Evolutionary conservation across 2,329 filamentous ascomycete species (phyloP).

Genomic region (Fusarium miscanthi): DNA sequence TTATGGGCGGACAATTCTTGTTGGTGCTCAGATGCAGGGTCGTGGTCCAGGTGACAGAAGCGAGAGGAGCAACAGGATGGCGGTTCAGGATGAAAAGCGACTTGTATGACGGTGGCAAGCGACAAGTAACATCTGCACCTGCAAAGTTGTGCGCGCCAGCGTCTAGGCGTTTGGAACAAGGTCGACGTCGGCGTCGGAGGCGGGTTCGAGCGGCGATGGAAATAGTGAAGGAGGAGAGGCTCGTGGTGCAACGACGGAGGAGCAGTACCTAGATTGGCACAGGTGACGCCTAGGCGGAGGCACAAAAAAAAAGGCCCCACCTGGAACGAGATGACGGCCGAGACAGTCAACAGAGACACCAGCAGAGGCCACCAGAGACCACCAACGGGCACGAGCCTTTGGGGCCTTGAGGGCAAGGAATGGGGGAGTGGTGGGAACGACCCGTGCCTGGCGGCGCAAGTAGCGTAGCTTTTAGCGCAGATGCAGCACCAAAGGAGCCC

Average conservation of each 20-base stretch:
- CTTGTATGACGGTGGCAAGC: slow-evolving; percentile 44
- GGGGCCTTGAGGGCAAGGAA: slow-evolving; percentile 39
- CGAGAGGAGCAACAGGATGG: slow-evolving; percentile 35
- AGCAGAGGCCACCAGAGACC: slow-evolving; percentile 33
- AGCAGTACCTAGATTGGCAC: slow-evolving; percentile 48
- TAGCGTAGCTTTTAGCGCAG: slow-evolving; percentile 46
- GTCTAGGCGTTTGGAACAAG: slow-evolving; percentile 44
- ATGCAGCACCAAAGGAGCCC: slow-evolving; percentile 40
- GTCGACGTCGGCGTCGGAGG: slow-evolving; percentile 33
- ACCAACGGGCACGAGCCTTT: slow-evolving; percentile 46
- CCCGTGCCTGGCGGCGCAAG: slow-evolving; percentile 47
- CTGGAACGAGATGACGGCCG: slow-evolving; percentile 49
- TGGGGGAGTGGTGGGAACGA: slow-evolving; percentile 46
- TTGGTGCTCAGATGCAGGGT: slow-evolving; percentile 43
- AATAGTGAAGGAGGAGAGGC: slow-evolving; percentile 46
- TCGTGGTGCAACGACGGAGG: slow-evolving; percentile 48
- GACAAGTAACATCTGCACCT: slow-evolving; percentile 47
- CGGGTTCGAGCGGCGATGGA: slow-evolving; percentile 42
- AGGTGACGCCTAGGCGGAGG: slow-evolving; percentile 48
- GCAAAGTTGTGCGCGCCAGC: slow-evolving; percentile 44
- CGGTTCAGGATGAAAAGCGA: slow-evolving; percentile 44
- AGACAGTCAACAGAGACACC: slow-evolving; percentile 44
- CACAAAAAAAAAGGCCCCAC: slow-evolving; percentile 48
- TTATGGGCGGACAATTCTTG: slow-evolving; percentile 44
- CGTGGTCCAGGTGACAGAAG: slow-evolving; percentile 29